phyloP scores from a whole-genome alignment of 805 yeast species.

The Wickerhamomyces pijperi region DNA sequence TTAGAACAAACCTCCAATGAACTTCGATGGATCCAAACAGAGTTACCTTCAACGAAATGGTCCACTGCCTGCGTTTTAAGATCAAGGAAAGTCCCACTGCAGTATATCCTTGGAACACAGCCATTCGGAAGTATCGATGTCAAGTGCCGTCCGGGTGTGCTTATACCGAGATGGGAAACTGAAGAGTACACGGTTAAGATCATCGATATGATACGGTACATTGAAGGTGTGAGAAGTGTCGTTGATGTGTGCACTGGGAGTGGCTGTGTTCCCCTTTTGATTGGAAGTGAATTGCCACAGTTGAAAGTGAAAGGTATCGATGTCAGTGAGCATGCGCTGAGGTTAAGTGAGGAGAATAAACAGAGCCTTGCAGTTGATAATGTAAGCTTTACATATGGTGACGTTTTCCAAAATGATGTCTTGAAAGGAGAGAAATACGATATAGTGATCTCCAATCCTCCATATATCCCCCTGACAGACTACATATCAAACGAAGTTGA shows the following conservation, averaged over 20 bases:
- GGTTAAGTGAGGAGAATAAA: too few species aligned
- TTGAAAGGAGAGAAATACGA: conserved; percentile 23
- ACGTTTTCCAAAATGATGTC: too few species aligned
- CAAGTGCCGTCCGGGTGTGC: conserved; percentile 47
- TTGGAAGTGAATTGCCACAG: too few species aligned
- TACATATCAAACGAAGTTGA: conserved; percentile 33
- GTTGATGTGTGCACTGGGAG: too few species aligned
- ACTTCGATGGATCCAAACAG: conserved; percentile 51
- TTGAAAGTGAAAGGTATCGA: too few species aligned
- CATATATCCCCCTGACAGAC: conserved; percentile 54
- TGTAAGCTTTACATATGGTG: too few species aligned
- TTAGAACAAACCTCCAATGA: conserved; percentile 39
- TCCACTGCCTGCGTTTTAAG: conserved; percentile 41
- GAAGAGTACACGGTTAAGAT: conserved; percentile 73
- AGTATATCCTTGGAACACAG: conserved; percentile 74
- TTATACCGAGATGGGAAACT: conserved; percentile 92
- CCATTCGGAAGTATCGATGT: conserved; percentile 73
- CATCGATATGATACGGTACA: conserved; percentile 10
- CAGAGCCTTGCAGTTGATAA: too few species aligned
- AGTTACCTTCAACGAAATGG: conserved; percentile 40
- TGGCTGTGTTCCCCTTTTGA: too few species aligned
- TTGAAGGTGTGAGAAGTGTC: not conserved
- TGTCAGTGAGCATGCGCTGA: too few species aligned
- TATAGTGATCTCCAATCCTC: conserved; percentile 79
- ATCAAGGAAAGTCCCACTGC: conserved; percentile 54